Base-by-base conservation (phyloP, 108 stramenopile species). In the Chaetoceros tenuissimus region DNA sequence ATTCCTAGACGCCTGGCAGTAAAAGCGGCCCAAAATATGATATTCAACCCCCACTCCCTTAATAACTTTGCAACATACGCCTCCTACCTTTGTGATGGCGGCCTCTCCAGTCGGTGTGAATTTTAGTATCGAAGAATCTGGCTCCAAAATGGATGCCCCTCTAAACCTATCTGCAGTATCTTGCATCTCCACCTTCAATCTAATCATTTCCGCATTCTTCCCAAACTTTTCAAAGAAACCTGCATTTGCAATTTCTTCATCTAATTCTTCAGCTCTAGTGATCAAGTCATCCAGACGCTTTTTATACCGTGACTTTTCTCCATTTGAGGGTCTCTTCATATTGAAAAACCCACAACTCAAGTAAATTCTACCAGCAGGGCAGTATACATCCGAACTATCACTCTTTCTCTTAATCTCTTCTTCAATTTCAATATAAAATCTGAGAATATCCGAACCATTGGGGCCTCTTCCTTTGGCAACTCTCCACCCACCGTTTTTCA, bases 281-380 rank as follows among this genome's bases (percentile, higher is more conserved):
- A 43, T 60, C 27, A 77, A 28, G 17, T 61, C 44, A 22, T 66
- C 51, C 54, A 80, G 48, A 59, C 86, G 72, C 31, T 76, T 51
- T 47, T 48, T 34, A 28, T 69, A 68, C 3, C 54, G 34, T 31
- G 79, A 78, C 54, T 78, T 79, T 45, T 51, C 22, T 20, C 16
- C 46, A 20, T 19, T 49, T 18, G 53, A 40, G 1, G 51, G 28
- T 16, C 18, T 53, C 13, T 40, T n/a, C 54, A 69, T 80, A 18
- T 79, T 71, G 62, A 90, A 90, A 68, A 80, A 86, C 18, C 89
- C 89, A 62, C 89, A 86, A 24, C 78, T 82, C 23, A 69, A 76
- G 55, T 82, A 90, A 24, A 90, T 68, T 48, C 85, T 70, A 24
- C 85, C 85, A 24, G 56, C 57, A 0, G 89, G 89, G 34, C 81